phyloP scores from a whole-genome alignment of 1,139 yeast genomes.

The Yamadazyma atmosphaerica region DNA sequence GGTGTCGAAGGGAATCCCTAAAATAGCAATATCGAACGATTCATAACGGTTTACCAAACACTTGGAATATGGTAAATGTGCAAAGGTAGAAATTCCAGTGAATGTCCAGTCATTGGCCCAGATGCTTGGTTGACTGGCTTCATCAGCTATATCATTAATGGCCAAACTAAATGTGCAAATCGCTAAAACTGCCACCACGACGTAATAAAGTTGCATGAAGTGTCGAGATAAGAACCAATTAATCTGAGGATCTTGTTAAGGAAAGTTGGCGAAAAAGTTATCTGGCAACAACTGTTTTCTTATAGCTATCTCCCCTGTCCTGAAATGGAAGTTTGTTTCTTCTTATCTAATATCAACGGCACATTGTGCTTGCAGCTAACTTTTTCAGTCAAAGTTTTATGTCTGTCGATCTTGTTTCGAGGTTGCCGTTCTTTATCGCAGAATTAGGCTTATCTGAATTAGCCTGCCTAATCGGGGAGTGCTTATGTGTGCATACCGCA shows the following conservation, averaged over 20 bases:
- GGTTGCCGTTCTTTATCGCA: neutral
- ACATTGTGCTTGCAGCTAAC: no score
- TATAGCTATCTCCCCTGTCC: neutral
- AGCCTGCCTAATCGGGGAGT: neutral
- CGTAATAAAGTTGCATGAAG: neutral
- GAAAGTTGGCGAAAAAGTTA: neutral
- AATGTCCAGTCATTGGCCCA: constrained; percentile 12
- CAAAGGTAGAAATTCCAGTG: constrained; percentile 38
- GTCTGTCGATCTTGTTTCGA: no score
- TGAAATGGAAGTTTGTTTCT: neutral
- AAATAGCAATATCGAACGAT: constrained; percentile 58
- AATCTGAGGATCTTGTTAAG: no score
- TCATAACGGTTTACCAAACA: constrained; percentile 24
- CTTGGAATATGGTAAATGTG: constrained; percentile 29
- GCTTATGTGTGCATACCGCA: neutral
- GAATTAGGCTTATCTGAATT: constrained; percentile 1
- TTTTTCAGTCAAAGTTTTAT: no score
- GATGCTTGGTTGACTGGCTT: neutral
- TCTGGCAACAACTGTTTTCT: neutral
- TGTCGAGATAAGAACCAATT: neutral
- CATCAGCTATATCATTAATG: neutral
- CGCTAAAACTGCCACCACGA: neutral
- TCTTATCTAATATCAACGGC: no score
- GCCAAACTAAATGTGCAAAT: neutral
- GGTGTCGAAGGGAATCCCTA: constrained; percentile 76